Evolutionary conservation across 2,329 filamentous ascomycete genomes (phyloP).

Genomic region (Microascus cirrosus): DNA sequence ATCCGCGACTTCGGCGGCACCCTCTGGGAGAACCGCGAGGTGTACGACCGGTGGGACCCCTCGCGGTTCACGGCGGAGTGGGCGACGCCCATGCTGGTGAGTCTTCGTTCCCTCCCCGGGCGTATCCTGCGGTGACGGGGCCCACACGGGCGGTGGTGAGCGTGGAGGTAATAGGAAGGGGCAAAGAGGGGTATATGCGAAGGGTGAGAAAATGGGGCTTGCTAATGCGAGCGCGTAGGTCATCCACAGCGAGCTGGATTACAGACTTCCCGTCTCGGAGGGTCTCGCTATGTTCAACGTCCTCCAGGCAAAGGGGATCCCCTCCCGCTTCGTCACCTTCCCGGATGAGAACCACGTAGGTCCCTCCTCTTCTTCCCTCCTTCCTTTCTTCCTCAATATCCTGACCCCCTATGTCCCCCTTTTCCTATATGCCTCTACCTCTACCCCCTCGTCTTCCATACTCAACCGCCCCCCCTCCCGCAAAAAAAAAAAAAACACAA

Average conservation of each 20-base stretch:
- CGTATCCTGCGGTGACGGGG: no score
- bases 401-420: no score
- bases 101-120: not conserved
- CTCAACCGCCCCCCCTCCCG: no score
- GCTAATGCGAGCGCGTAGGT: slow-evolving; percentile 17
- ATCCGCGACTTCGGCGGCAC: slow-evolving; percentile 56
- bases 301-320: slow-evolving; percentile 62
- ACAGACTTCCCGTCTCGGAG: slow-evolving; percentile 75
- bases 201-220: no score
- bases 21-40: slow-evolving; percentile 48
- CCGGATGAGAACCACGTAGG: slow-evolving; percentile 58
- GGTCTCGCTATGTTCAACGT: slow-evolving; percentile 80
- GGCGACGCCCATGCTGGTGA: slow-evolving; percentile 74
- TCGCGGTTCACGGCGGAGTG: slow-evolving; percentile 55
- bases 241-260: slow-evolving; percentile 86
- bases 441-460: no score
- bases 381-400: not conserved
- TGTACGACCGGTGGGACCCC: slow-evolving; percentile 62
- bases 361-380: slow-evolving; percentile 3
- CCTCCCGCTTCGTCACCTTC: slow-evolving; percentile 71
- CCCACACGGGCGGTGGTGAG: no score
- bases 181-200: no score
- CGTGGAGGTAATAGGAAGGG: no score
- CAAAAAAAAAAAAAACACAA: no score
- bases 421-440: no score